Evolutionary conservation across 2,329 filamentous ascomycete genomes (phyloP), one percentile per base, ranked within the genome.

Genomic region (Parafenestella ontariensis): DNA sequence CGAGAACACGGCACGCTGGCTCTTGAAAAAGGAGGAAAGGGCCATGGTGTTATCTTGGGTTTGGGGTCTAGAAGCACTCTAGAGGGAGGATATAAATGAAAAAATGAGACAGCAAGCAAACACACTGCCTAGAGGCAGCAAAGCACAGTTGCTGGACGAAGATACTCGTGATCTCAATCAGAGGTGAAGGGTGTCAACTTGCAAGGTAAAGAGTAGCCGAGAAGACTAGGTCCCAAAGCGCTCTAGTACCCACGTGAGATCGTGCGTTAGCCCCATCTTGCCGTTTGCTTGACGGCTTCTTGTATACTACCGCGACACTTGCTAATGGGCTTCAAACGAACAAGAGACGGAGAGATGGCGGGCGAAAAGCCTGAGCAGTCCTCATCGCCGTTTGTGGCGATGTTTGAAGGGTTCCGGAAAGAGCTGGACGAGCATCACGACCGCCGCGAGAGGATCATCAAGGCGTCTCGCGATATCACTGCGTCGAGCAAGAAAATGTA

Each of bases 401-500:
- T 98, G 84, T 99, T 99, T 74, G 89, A 91, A 75, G 79, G 76
- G 7, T 96, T 98, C 74, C 89, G 93, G 46, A 83, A 89, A 68
- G 93, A 97, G 77, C 82, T 99, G 24, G 95, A 99, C 71, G 87
- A 95, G 77, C 94, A 98, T 73, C 91, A 99, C 76, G 95, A 98
- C 77, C 88, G 95, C 15, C 85, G 92, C 52, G 93, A 97, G 79
- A 86, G 89, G 48, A 87, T 96, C 64, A 90, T 96, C 71, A 99
- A 98, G 80, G 89, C 88, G 2, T 96, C 91, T 8, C 83, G 94
- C 58, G 95, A 99, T 75, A 90, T 99, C 54, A 99, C 95, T 6
- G 92, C 92, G 0, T 82, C 92, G 49, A 96, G 92, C 77, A 99
- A 99, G 82, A 99, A 98, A 80, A 96, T 98, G 92, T 96, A 77